These are phyloP conservation scores for Botrytis byssoidea DNA, from an alignment of 2,329 filamentous ascomycete species.

Conservation along the genomic window DNA sequence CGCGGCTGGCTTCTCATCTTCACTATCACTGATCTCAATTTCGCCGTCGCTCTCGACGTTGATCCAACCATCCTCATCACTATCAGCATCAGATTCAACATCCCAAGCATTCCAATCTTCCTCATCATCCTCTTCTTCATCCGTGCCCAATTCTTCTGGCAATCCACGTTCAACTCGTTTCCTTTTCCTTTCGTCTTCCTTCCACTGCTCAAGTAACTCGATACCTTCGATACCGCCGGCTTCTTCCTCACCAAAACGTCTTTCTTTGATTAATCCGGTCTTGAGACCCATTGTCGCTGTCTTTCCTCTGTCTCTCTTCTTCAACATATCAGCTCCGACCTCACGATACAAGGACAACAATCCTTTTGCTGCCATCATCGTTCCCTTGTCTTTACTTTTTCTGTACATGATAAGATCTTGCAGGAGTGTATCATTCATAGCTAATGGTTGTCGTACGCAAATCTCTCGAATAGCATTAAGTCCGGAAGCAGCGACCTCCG, in stretches of 20 bases:
- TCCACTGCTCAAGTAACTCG: constrained; percentile 88
- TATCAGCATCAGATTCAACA: constrained; percentile 50
- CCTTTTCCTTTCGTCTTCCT: constrained; percentile 79
- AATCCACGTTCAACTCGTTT: constrained; percentile 69
- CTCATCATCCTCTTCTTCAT: constrained; percentile 51
- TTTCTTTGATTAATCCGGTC: constrained; percentile 70
- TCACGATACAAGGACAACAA: constrained; percentile 88
- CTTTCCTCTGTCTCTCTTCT: constrained; percentile 88
- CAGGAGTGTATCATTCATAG: constrained; percentile 92
- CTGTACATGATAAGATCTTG: constrained; percentile 95
- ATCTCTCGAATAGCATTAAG: constrained; percentile 94
- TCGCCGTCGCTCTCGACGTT: constrained; percentile 80
- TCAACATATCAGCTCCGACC: constrained; percentile 82
- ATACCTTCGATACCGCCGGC: constrained; percentile 84
- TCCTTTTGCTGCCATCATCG: constrained; percentile 98
- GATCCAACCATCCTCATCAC: constrained; percentile 87
- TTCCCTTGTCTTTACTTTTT: constrained; percentile 96
- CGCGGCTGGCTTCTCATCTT: constrained; percentile 66
- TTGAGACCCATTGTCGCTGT: constrained; percentile 81
- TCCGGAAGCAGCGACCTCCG: constrained; percentile 87
- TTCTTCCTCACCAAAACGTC: constrained; percentile 79
- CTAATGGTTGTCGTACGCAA: constrained; percentile 87
- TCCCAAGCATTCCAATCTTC: constrained; percentile 38
- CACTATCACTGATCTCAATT: constrained; percentile 71
- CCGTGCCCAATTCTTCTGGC: constrained; percentile 58